These are phyloP conservation scores for Phytophthora hybrid DNA, from an alignment of 352 stramenopile species.

Conservation along the genomic window DNA sequence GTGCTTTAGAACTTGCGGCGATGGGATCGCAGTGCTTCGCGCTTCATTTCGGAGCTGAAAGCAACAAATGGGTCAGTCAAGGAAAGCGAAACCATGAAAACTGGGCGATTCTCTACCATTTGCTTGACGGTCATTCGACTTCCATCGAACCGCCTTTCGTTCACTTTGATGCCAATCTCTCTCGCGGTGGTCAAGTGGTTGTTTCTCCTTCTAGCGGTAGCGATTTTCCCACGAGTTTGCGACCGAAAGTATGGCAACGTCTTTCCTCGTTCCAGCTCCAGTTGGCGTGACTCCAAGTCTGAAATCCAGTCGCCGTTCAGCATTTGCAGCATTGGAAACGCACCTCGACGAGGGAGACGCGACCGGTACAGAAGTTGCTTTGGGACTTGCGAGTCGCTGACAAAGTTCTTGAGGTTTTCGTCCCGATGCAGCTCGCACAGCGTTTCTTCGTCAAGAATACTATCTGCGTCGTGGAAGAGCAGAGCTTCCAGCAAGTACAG, in stretches of 20 bases:
- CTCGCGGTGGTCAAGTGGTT: background rate
- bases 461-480: conserved; percentile 43
- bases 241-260: conserved; percentile 56
- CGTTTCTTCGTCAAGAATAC: conserved; percentile 38
- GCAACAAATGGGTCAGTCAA: background rate
- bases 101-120: conserved; percentile 35
- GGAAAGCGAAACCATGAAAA: background rate
- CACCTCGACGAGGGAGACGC: conserved; percentile 53
- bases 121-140: conserved; percentile 75
- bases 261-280: conserved; percentile 59
- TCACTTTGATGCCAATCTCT: conserved; percentile 2
- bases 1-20: conserved; percentile 45
- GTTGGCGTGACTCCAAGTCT: conserved; percentile 52
- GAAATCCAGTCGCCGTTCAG: conserved; percentile 74
- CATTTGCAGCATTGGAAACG: conserved; percentile 72
- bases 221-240: background rate
- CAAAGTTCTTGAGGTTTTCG: conserved; percentile 39
- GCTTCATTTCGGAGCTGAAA: conserved; percentile 51
- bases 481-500: conserved; percentile 73
- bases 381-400: background rate
- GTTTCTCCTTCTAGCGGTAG: background rate
- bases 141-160: conserved; percentile 55
- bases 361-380: conserved; percentile 44
- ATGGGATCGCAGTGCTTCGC: conserved; percentile 51
- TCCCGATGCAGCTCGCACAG: conserved; percentile 55